Evolutionary conservation across 163 green algal genomes (phyloP).

Genomic region (Picocystis sp.): DNA sequence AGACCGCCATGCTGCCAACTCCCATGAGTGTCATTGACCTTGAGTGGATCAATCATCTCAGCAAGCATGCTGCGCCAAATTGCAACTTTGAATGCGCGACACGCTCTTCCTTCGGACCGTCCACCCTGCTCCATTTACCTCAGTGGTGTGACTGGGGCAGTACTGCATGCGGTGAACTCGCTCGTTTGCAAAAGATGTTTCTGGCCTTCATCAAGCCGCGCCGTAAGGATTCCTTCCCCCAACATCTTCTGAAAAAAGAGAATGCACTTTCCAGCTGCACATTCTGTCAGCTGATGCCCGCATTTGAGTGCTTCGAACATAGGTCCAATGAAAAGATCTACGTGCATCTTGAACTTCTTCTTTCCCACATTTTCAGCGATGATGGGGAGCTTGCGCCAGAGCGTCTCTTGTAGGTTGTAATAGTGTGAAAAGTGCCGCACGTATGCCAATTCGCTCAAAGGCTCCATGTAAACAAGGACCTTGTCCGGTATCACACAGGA

Average conservation of each 20-base stretch:
- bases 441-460: constrained; percentile 21
- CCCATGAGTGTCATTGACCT: no score
- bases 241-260: constrained; percentile 40
- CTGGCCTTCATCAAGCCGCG: no score
- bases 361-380: constrained; percentile 43
- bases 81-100: no score
- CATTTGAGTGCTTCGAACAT: constrained; percentile 43
- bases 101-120: no score
- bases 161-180: no score
- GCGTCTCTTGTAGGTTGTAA: constrained; percentile 41
- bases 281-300: constrained; percentile 45
- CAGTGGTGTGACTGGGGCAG: no score
- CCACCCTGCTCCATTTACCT: no score
- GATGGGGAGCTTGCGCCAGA: constrained; percentile 43
- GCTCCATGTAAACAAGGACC: constrained; percentile 2
- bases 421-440: constrained; percentile 42
- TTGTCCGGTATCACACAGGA: constrained; percentile 1
- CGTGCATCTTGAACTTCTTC: constrained; percentile 22
- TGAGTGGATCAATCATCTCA: no score
- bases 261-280: constrained; percentile 36
- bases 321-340: constrained; percentile 44
- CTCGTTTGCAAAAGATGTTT: no score
- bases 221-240: constrained; percentile 42
- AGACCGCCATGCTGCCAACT: no score
- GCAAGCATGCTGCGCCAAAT: no score